Evolutionary conservation across 495 filamentous ascomycete species (phyloP), one percentile per base, ranked within the genome.

Genomic region (Rhypophila decipiens): DNA sequence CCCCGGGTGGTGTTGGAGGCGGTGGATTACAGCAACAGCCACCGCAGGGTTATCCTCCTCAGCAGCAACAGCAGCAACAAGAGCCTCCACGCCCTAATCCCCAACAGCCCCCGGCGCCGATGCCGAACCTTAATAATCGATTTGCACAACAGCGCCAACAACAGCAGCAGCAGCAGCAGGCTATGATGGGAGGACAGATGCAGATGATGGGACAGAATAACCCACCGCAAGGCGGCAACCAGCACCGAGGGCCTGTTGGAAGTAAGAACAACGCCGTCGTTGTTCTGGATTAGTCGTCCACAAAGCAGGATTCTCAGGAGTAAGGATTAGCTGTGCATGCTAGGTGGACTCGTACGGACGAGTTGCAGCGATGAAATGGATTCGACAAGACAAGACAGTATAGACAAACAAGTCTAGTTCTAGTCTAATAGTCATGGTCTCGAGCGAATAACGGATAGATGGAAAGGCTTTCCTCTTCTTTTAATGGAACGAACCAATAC

Each of bases 161-260:
- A 8, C 43, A 42, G 38, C 50, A 52, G 43, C 50, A 44, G 17
- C 44, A 52, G 35, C 52, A 51, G 46, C 52, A 50, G 20, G 36
- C 40, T 24, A 42, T 20, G 34, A 24, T 39, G 21, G 11, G 21
- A 34, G 39, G 47, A 23, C 53, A 45, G 19, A 46, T 46, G 23
- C 42, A 46, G 15, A 8, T 54, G 13, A 41, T 47, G 23, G 42
- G 39, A 24, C 38, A 51, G 24, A 31, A 50, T 24, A 42, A 47
- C 20, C 43, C 51, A 24, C 47, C 47, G 34, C 44, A 47, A 43
- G 43, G 39, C 24, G 13, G 13, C 13, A 31, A 31, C 27, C 7
- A 31, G 7, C 27, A 31, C 7, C 27, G 27, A 7, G 27, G 27
- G 7, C 7, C 7, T 31, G 27, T 7, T 31, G 27, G 27, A 31